phyloP scores from a whole-genome alignment of 2,329 filamentous ascomycete genomes.

The Ilyonectria destructans region DNA sequence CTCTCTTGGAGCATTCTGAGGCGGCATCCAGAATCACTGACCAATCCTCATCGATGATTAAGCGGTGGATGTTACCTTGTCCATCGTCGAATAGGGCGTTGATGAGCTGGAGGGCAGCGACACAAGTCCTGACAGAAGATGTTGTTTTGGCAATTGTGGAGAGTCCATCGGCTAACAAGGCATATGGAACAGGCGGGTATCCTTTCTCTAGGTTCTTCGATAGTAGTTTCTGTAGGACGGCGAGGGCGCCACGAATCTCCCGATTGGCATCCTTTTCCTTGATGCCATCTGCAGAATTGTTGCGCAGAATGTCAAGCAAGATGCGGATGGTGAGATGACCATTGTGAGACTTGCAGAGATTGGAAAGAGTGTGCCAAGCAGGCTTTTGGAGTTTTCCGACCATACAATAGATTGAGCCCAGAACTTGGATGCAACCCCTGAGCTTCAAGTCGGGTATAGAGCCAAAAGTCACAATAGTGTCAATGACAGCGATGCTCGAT shows the following conservation, averaged over 20 bases:
- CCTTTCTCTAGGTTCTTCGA: conserved; percentile 72
- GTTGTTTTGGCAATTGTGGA: conserved; percentile 65
- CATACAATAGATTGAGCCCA: conserved; percentile 81
- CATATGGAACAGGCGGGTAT: conserved; percentile 73
- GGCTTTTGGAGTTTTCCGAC: conserved; percentile 73
- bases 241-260: conserved; percentile 75
- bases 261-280: conserved; percentile 68
- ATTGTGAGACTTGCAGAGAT: conserved; percentile 82
- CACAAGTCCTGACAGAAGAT: conserved; percentile 62
- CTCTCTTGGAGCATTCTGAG: conserved; percentile 65
- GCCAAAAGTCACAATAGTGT: conserved; percentile 81
- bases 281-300: conserved; percentile 62
- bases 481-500: conserved; percentile 78
- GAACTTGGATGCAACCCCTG: conserved; percentile 77
- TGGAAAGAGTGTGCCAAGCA: conserved; percentile 80
- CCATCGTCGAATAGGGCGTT: conserved; percentile 71
- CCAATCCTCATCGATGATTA: conserved; percentile 79
- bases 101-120: conserved; percentile 67
- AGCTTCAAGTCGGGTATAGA: conserved; percentile 77
- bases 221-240: conserved; percentile 76
- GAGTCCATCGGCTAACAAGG: conserved; percentile 72
- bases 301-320: conserved; percentile 74
- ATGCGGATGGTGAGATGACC: conserved; percentile 79
- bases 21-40: conserved; percentile 73
- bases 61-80: conserved; percentile 67